phyloP scores from a whole-genome alignment of 2,329 filamentous ascomycete genomes.

The Penicillium sp. region DNA sequence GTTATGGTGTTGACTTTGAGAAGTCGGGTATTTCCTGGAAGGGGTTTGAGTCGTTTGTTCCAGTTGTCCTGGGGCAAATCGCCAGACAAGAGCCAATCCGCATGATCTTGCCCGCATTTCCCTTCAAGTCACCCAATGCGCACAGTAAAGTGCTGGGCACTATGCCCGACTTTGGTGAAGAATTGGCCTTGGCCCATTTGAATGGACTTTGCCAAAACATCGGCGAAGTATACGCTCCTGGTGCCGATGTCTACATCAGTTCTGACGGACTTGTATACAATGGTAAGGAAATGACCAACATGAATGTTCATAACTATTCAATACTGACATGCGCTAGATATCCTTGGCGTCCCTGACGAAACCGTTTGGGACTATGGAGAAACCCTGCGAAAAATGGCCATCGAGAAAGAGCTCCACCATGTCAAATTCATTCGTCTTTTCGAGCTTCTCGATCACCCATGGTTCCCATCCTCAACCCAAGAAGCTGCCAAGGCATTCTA shows the following conservation, averaged over 20 bases:
- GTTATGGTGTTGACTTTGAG: slow-evolving; percentile 31
- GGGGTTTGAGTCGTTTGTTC: slow-evolving; percentile 27
- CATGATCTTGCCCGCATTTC: slow-evolving; percentile 35
- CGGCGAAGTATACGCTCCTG: slow-evolving; percentile 40
- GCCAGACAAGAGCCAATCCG: slow-evolving; percentile 25
- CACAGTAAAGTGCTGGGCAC: slow-evolving; percentile 36
- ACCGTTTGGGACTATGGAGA: slow-evolving; percentile 46
- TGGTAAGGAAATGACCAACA: slow-evolving; percentile 13
- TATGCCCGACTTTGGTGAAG: slow-evolving; percentile 47
- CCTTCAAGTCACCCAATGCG: slow-evolving; percentile 32
- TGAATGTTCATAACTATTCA: fast-evolving
- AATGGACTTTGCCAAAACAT: slow-evolving; percentile 44
- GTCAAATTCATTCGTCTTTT: slow-evolving; percentile 41
- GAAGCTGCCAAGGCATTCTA: slow-evolving; percentile 28
- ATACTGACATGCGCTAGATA: slow-evolving; percentile 26
- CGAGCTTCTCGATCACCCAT: slow-evolving; percentile 36
- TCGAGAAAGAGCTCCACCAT: slow-evolving; percentile 32
- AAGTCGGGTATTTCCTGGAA: slow-evolving; percentile 27
- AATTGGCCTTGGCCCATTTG: slow-evolving; percentile 43
- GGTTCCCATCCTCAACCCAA: slow-evolving; percentile 20
- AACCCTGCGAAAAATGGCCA: slow-evolving; percentile 38
- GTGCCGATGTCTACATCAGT: slow-evolving; percentile 44
- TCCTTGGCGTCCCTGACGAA: slow-evolving; percentile 44
- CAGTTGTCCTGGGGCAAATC: slow-evolving; percentile 23
- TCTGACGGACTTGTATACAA: slow-evolving; percentile 48